These are phyloP conservation scores for Magnusiomyces magnusii DNA, from an alignment of 1,139 yeast species.

Conservation along the genomic window DNA sequence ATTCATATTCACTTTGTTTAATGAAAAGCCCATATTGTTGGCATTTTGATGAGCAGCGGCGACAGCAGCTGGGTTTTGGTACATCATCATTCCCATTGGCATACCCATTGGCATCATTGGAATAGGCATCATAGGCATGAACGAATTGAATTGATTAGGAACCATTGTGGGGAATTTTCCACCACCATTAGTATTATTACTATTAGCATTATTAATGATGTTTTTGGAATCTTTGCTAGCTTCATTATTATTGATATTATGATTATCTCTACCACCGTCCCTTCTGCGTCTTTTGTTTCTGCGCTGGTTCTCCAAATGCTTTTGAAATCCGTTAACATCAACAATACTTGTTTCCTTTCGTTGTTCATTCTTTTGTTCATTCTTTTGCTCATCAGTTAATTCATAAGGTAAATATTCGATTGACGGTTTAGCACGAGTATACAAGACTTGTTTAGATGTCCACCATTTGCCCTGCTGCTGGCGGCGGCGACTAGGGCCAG, in stretches of 20 bases:
- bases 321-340: not conserved
- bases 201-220: not conserved
- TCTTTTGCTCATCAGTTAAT: not conserved
- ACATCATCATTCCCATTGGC: constrained; percentile 1
- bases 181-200: not conserved
- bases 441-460: not conserved
- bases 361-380: not conserved
- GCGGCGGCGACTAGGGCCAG: not conserved
- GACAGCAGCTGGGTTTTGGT: not conserved
- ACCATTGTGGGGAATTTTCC: not conserved
- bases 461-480: not conserved
- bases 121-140: not conserved
- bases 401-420: not conserved
- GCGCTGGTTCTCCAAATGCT: not conserved
- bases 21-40: not conserved
- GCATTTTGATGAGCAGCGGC: not conserved
- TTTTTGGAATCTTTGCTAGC: too few species aligned
- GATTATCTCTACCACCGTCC: not conserved
- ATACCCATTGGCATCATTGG: constrained; percentile 1
- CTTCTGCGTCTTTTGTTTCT: not conserved
- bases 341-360: not conserved
- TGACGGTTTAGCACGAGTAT: not conserved
- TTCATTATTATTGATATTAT: not conserved
- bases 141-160: not conserved
- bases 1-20: not conserved